Percentiles rank a stretch among this genome's conserved stretches.
Conservation (phyloP, 805 yeast species). For the Ogataea allantospora region DNA sequence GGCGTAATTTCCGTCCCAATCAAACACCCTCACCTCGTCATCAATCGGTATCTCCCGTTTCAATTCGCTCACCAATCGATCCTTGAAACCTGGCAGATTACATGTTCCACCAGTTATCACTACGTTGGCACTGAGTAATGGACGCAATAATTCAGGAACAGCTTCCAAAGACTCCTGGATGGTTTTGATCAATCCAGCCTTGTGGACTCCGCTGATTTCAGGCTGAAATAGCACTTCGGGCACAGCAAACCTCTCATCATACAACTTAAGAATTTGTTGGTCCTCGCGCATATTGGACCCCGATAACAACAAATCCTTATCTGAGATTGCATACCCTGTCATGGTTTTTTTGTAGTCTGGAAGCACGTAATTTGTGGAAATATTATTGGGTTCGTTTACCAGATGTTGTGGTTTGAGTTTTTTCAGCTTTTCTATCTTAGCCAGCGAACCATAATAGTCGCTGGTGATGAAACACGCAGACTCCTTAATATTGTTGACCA, state of each 20-base stretch:
- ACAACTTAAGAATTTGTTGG: constrained; percentile 59
- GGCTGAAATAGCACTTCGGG: constrained; percentile 92
- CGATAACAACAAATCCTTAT: constrained; percentile 12
- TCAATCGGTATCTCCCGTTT: constrained; percentile 68
- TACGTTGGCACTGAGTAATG: constrained; percentile 76
- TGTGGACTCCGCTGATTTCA: constrained; percentile 68
- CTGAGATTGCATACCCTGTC: constrained; percentile 53
- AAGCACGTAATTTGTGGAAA: constrained; percentile 67
- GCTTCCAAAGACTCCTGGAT: constrained; percentile 65
- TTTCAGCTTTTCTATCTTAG: constrained; percentile 27
- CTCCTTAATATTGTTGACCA: constrained; percentile 86
- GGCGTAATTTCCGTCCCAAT: constrained; percentile 39
- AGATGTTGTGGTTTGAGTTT: constrained; percentile 19
- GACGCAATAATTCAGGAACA: constrained; percentile 71
- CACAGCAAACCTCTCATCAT: constrained; percentile 82
- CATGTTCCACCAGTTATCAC: constrained; percentile 82
- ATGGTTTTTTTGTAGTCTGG: constrained; percentile 85
- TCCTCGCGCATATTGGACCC: constrained; percentile 11
- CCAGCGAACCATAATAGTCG: constrained; percentile 42
- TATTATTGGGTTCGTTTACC: constrained; percentile 26
- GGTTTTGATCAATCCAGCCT: constrained; percentile 74
- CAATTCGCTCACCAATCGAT: constrained; percentile 59
- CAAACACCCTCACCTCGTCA: constrained; percentile 57
- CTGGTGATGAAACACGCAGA: constrained; percentile 65
- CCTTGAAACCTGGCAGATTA: constrained; percentile 62